Conservation (phyloP, 2,329 filamentous ascomycete genomes). For the Stagonosporopsis cucurbitacearum region DNA sequence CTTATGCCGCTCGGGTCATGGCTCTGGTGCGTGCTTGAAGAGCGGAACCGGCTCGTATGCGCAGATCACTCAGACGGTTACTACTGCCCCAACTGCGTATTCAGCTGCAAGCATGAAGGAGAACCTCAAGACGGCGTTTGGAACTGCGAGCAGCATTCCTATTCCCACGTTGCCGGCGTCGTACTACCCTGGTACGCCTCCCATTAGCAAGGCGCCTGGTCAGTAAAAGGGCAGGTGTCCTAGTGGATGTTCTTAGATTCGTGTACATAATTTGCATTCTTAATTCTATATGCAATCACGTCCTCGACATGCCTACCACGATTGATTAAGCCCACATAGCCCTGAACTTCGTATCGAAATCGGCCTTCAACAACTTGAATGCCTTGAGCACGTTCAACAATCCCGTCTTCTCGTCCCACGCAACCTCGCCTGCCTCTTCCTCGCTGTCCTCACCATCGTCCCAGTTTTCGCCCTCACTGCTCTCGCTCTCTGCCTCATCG, state of each 20-base stretch:
- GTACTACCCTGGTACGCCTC: constrained; percentile 49
- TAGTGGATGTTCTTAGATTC: not conserved
- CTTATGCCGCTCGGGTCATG: constrained; percentile 59
- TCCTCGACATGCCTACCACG: not conserved
- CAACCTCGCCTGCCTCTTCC: constrained; percentile 38
- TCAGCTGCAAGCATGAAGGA: constrained; percentile 47
- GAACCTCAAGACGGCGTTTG: constrained; percentile 38
- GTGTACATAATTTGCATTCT: not conserved
- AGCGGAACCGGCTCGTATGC: constrained; percentile 39
- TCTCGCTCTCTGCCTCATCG: constrained; percentile 45
- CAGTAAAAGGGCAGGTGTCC: constrained; percentile 1
- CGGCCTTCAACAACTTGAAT: constrained; percentile 63
- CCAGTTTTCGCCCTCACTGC: constrained; percentile 47
- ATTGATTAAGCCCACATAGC: constrained; percentile 62
- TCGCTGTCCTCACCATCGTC: constrained; percentile 35
- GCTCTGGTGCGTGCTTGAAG: constrained; percentile 56
- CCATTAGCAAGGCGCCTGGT: constrained; percentile 40
- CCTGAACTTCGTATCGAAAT: constrained; percentile 70
- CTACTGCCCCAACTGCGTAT: constrained; percentile 48
- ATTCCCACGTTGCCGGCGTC: constrained; percentile 51
- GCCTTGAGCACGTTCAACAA: constrained; percentile 65
- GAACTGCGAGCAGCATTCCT: constrained; percentile 47
- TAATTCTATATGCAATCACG: not conserved
- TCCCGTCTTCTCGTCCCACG: constrained; percentile 55
- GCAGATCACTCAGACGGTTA: constrained; percentile 45